A percentile compares a stretch with the other conserved stretches of the same genome.
Conservation (phyloP, 2,329 filamentous ascomycete genomes). For the Botrytis galanthina region DNA sequence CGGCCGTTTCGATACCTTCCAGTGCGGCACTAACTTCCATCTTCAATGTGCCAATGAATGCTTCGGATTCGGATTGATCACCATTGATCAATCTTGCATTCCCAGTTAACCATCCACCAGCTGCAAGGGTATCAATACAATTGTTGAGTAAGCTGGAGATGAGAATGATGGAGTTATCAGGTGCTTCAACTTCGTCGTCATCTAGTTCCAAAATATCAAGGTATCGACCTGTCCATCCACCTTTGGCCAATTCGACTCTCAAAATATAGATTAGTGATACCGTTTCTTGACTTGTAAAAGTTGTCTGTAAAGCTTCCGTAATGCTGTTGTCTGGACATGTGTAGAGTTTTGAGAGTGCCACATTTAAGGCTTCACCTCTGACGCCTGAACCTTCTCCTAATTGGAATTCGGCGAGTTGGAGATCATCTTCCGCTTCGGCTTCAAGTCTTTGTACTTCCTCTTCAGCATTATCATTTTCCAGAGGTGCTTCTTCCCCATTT, state of each 20-base stretch:
- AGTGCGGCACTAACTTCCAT: conserved; percentile 69
- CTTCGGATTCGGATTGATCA: conserved; percentile 53
- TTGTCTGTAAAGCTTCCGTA: conserved; percentile 60
- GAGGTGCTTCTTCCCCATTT: conserved; percentile 26
- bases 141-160: conserved; percentile 70
- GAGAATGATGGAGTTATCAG: conserved; percentile 67
- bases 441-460: conserved; percentile 51
- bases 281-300: conserved; percentile 65
- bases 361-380: conserved; percentile 62
- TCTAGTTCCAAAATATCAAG: conserved; percentile 52
- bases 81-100: conserved; percentile 50
- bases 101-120: conserved; percentile 70
- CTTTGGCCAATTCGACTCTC: conserved; percentile 69
- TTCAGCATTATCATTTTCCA: conserved; percentile 29
- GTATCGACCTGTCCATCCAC: conserved; percentile 74
- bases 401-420: conserved; percentile 66
- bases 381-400: conserved; percentile 62
- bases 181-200: conserved; percentile 50
- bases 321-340: conserved; percentile 60
- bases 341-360: conserved; percentile 68
- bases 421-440: conserved; percentile 60
- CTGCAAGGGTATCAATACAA: conserved; percentile 72
- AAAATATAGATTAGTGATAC: conserved; percentile 70
- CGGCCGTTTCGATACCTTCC: conserved; percentile 68
- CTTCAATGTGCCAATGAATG: conserved; percentile 64